Evolutionary conservation across 1,284 basidiomycete genomes (phyloP).

Genomic region (Stereum hirsutum): DNA sequence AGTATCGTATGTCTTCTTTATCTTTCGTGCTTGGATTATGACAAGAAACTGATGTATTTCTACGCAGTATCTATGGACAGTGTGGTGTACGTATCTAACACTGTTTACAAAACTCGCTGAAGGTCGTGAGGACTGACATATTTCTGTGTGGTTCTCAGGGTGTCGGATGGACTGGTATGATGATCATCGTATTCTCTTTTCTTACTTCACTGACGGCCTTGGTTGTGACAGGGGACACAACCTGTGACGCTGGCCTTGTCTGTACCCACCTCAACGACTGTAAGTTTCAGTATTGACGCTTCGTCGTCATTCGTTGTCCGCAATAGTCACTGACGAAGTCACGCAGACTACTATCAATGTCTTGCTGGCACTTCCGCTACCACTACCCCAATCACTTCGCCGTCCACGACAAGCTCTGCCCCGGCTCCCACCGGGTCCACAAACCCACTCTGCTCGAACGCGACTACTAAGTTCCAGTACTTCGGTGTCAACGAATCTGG

Average conservation of each 20-base stretch:
- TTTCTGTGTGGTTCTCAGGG: too few relatives aligned
- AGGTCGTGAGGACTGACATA: too few relatives aligned
- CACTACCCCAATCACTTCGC: constrained; percentile 2
- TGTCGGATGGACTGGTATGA: too few relatives aligned
- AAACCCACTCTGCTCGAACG: constrained; percentile 7
- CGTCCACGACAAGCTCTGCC: constrained; percentile 5
- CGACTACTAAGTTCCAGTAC: constrained; percentile 45
- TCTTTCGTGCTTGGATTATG: background rate
- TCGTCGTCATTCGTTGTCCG: too few relatives aligned
- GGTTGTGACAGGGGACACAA: constrained; percentile 19
- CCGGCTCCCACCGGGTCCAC: constrained; percentile 3
- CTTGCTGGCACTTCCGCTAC: constrained; percentile 12
- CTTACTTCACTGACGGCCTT: too few relatives aligned
- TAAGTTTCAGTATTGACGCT: too few relatives aligned
- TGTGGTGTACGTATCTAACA: constrained; percentile 17
- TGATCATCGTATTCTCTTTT: too few relatives aligned
- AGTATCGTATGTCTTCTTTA: constrained; percentile 16
- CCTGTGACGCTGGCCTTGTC: constrained; percentile 17
- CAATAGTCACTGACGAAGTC: too few relatives aligned
- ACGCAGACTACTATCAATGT: constrained; percentile 21
- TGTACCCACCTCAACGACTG: constrained; percentile 19
- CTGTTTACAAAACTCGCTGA: too few relatives aligned
- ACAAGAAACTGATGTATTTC: background rate
- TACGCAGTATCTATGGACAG: constrained; percentile 10
- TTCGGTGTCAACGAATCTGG: constrained; percentile 58